These are phyloP conservation scores for Stramenopiles sp. DNA, from an alignment of 352 stramenopile genomes.

Conservation along the genomic window DNA sequence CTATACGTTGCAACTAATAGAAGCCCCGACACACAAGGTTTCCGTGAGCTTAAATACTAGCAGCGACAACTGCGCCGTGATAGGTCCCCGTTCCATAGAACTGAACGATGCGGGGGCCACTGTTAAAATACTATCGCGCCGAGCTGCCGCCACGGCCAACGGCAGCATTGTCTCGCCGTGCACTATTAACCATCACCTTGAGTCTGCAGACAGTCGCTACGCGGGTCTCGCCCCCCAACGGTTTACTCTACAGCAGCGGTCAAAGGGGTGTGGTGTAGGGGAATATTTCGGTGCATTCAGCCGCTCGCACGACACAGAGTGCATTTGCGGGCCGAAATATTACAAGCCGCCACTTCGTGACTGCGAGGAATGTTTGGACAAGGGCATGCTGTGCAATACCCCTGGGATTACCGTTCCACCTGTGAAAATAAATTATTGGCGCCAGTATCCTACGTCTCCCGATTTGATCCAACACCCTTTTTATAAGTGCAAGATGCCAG, in stretches of 20 bases:
- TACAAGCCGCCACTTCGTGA: not conserved
- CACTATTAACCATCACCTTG: not conserved
- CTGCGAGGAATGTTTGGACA: too few relatives aligned
- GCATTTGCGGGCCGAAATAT: not conserved
- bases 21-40: too few relatives aligned
- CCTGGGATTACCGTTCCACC: not conserved
- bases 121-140: too few relatives aligned
- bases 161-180: not conserved
- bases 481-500: not conserved
- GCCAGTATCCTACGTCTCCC: not conserved
- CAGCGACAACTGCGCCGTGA: too few relatives aligned
- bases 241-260: not conserved
- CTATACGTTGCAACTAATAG: too few relatives aligned
- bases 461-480: not conserved
- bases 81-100: too few relatives aligned
- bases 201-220: not conserved
- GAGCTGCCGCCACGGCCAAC: not conserved
- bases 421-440: not conserved
- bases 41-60: too few relatives aligned
- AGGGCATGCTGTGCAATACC: slow-evolving; percentile 1
- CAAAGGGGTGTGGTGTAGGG: not conserved
- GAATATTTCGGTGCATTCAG: not conserved
- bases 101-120: too few relatives aligned
- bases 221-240: not conserved
- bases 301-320: not conserved